Evolutionary conservation across 768 basidiomycete species (phyloP).

Genomic region (Hysterangium stoloniferum): DNA sequence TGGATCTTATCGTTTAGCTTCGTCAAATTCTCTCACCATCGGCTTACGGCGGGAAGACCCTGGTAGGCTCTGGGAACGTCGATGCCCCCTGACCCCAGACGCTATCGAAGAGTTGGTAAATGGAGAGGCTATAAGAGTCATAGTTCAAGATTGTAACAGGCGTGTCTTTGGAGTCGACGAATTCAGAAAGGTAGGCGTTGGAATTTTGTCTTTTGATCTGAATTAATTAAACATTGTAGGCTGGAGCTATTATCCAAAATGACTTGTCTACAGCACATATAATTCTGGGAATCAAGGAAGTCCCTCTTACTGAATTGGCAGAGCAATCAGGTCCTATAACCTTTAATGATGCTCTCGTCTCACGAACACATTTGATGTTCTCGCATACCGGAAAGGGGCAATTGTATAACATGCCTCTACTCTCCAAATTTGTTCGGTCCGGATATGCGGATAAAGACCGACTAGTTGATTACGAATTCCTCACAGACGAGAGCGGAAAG

Average conservation of each 20-base stretch:
- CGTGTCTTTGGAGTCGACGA: constrained; percentile 61
- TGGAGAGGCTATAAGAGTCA: constrained; percentile 51
- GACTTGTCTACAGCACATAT: constrained; percentile 62
- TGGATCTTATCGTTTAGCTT: too few species aligned
- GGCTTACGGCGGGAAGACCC: constrained; percentile 76
- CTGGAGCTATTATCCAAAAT: constrained; percentile 60
- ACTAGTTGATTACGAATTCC: constrained; percentile 80
- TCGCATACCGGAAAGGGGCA: constrained; percentile 89
- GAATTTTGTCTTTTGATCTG: neutral
- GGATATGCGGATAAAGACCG: constrained; percentile 31
- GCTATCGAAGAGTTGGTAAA: constrained; percentile 55
- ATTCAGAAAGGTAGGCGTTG: constrained; percentile 50
- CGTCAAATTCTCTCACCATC: constrained; percentile 28
- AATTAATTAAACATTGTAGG: constrained; percentile 36
- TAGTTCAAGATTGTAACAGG: constrained; percentile 69
- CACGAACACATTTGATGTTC: constrained; percentile 83
- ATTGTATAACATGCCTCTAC: constrained; percentile 72
- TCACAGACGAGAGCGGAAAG: constrained; percentile 54
- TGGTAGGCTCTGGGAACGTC: constrained; percentile 75
- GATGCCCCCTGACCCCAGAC: constrained; percentile 74
- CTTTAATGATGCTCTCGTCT: constrained; percentile 23
- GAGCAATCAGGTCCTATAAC: constrained; percentile 24
- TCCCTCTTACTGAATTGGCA: constrained; percentile 54
- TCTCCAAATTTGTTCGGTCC: constrained; percentile 50
- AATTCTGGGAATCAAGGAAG: constrained; percentile 85